phyloP scores from a whole-genome alignment of 148 eudicot species.

The Camellia japonica region DNA sequence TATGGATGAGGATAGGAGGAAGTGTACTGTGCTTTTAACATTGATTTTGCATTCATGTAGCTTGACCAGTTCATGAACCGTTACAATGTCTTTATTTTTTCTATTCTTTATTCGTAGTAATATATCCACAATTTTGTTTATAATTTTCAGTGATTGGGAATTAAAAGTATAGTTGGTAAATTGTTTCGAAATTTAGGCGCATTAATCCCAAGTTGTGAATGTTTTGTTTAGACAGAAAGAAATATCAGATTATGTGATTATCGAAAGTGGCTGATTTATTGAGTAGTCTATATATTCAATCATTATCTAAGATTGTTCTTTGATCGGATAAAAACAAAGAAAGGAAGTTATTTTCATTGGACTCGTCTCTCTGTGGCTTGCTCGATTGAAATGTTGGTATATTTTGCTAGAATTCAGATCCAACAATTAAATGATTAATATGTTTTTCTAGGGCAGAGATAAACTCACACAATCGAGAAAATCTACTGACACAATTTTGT shows the following conservation, averaged over 20 bases:
- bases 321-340: too few species aligned
- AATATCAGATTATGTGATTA: background rate
- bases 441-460: too few species aligned
- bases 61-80: background rate
- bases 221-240: background rate
- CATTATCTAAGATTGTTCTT: too few species aligned
- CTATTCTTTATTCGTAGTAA: background rate
- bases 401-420: too few species aligned
- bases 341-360: too few species aligned
- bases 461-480: too few species aligned
- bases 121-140: slow-evolving; percentile 9
- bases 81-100: background rate
- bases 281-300: too few species aligned
- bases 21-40: background rate
- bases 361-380: too few species aligned
- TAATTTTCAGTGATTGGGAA: background rate
- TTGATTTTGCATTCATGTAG: background rate
- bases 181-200: slow-evolving; percentile 1
- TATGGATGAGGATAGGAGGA: background rate
- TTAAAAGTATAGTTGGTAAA: background rate
- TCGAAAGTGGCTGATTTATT: background rate
- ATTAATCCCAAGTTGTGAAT: background rate
- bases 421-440: too few species aligned
- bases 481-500: too few species aligned
- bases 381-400: too few species aligned